Evolutionary conservation across 495 filamentous ascomycete species (phyloP).

Genomic region (Platismatia glauca): DNA sequence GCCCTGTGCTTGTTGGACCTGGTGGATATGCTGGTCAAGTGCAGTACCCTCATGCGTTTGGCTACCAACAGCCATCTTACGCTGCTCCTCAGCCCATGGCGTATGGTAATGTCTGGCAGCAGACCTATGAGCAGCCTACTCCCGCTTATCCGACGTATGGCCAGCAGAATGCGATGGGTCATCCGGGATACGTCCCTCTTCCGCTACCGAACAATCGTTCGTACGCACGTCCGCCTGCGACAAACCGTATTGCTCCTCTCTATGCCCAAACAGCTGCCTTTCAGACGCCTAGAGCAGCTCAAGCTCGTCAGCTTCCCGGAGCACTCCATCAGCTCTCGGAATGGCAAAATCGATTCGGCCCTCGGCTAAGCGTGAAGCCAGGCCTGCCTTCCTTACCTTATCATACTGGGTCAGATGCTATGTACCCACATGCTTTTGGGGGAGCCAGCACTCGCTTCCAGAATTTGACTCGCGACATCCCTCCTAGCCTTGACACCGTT

Average conservation of each 20-base stretch:
- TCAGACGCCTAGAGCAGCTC: neutral
- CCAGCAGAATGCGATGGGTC: neutral
- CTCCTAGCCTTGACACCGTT: conserved; percentile 11
- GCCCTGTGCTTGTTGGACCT: neutral
- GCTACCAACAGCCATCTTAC: conserved; percentile 5
- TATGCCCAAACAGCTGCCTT: conserved; percentile 5
- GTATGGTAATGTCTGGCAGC: conserved; percentile 1
- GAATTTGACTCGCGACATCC: conserved; percentile 13
- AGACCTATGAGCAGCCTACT: neutral
- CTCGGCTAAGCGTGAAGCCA: conserved; percentile 8
- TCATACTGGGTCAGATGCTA: conserved; percentile 21
- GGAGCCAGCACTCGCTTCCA: conserved; percentile 20
- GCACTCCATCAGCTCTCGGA: conserved; percentile 4
- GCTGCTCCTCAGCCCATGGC: conserved; percentile 3
- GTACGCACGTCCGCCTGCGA: conserved; percentile 16
- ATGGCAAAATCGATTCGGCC: conserved; percentile 17
- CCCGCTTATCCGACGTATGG: neutral
- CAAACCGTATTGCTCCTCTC: conserved; percentile 15
- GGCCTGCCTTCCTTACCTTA: conserved; percentile 18
- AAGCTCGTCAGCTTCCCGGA: neutral
- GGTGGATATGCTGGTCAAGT: conserved; percentile 6
- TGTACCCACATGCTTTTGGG: conserved; percentile 15
- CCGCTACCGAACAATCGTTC: conserved; percentile 2
- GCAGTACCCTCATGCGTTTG: neutral
- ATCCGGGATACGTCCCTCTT: conserved; percentile 1